A percentile compares a stretch with the other conserved stretches of the same genome.
Evolutionary conservation across 805 yeast genomes (phyloP).

Genomic region (Scheffersomyces lignosus): DNA sequence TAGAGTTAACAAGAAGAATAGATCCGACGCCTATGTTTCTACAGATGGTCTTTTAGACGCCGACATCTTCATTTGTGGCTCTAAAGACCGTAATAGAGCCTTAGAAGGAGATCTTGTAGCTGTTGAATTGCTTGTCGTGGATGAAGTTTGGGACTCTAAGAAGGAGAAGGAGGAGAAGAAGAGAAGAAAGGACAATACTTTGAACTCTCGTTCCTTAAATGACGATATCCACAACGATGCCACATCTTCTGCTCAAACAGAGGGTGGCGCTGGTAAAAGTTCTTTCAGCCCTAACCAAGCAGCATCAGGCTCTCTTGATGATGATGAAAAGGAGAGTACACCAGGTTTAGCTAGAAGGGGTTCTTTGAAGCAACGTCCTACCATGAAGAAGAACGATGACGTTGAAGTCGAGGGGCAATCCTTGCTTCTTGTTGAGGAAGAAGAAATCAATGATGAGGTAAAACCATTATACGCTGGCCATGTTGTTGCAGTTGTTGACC

Average conservation of each 20-base stretch:
- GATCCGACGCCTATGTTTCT: conserved; percentile 98
- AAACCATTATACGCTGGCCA: conserved; percentile 97
- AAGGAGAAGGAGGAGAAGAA: conserved; percentile 97
- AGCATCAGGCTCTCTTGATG: conserved; percentile 14
- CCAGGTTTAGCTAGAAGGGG: conserved; percentile 68
- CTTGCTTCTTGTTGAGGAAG: conserved; percentile 86
- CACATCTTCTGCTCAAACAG: conserved; percentile 49
- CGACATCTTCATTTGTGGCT: conserved; percentile 96
- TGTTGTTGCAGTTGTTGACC: conserved; percentile 95
- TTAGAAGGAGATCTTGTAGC: conserved; percentile 96
- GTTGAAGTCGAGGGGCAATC: conserved; percentile 99
- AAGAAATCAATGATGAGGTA: conserved; percentile 87
- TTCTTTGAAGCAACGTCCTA: conserved; percentile 90
- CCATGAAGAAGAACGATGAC: conserved; percentile 96
- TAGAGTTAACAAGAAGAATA: conserved; percentile 91
- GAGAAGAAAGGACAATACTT: conserved; percentile 70
- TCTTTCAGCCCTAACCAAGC: too few species aligned
- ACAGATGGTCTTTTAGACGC: conserved; percentile 96
- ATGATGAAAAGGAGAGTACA: conserved; percentile 27
- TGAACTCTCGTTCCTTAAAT: conserved; percentile 39
- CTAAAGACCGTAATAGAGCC: conserved; percentile 97
- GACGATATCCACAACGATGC: conserved; percentile 84
- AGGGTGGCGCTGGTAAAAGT: too few species aligned
- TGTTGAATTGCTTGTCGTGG: conserved; percentile 88
- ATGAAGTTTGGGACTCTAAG: conserved; percentile 96